Evolutionary conservation across 257 asterid species (phyloP).

Genomic region (Solanum peruvianum): DNA sequence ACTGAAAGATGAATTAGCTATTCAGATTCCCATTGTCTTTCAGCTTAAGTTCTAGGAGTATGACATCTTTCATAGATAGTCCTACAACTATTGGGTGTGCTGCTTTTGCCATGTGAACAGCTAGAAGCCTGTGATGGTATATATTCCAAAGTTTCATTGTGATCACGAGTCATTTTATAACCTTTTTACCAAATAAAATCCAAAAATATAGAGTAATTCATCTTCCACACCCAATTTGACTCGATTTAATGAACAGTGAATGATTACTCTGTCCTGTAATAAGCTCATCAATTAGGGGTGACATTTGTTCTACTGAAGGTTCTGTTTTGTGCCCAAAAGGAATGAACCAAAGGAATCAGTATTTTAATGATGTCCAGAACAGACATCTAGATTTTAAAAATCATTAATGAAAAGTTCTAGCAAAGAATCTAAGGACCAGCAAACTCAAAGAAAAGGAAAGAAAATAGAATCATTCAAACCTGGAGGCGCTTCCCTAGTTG

Average conservation of each 20-base stretch:
- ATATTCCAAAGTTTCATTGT: neutral
- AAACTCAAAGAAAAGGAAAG: neutral
- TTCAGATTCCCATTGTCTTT: neutral
- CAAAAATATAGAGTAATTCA: neutral
- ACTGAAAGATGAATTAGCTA: neutral
- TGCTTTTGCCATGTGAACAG: neutral
- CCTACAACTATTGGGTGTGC: neutral
- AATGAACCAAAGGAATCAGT: neutral
- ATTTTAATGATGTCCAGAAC: neutral
- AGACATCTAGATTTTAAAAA: neutral
- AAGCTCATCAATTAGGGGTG: neutral
- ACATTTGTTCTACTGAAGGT: neutral
- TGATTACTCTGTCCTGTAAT: neutral
- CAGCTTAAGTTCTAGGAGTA: neutral
- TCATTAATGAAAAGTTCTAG: neutral
- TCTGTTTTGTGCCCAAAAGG: neutral
- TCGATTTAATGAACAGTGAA: neutral
- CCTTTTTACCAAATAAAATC: neutral
- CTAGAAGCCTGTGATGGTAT: neutral
- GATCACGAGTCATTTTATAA: neutral
- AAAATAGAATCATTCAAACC: slow-evolving; percentile 27
- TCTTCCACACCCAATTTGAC: neutral
- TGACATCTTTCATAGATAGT: neutral
- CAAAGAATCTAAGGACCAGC: neutral
- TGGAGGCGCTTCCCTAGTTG: slow-evolving; percentile 98